These are phyloP conservation scores for Mucor irregularis DNA, from an alignment of 371 early-diverging fungal species.

Conservation along the genomic window DNA sequence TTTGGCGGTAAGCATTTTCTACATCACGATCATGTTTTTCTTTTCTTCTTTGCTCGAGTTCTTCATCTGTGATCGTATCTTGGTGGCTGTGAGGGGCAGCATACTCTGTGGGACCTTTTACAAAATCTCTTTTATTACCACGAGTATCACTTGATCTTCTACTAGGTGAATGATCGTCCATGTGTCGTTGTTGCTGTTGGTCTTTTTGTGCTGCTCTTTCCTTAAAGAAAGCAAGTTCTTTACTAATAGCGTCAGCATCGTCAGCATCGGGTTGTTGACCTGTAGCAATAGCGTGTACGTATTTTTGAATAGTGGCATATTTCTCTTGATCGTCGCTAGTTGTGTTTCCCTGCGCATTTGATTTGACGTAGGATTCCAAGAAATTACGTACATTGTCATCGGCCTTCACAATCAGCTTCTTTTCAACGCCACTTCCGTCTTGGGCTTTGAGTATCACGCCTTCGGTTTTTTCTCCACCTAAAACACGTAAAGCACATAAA, in stretches of 20 bases:
- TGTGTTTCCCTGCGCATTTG: conserved; percentile 35
- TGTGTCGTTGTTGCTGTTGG: conserved; percentile 42
- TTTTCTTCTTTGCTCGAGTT: conserved; percentile 62
- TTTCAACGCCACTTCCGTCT: conserved; percentile 59
- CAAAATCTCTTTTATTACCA: conserved; percentile 33
- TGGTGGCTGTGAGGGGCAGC: not conserved
- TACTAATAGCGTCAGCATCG: conserved; percentile 45
- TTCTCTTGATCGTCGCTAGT: conserved; percentile 12
- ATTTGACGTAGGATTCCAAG: conserved; percentile 59
- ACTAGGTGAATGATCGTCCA: conserved; percentile 15
- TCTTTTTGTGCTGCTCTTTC: conserved; percentile 66
- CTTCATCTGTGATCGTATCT: conserved; percentile 57
- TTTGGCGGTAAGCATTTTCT: conserved; percentile 66
- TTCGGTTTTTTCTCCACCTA: conserved; percentile 61
- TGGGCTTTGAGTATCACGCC: conserved; percentile 54
- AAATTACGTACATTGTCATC: conserved; percentile 71
- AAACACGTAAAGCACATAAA: conserved; percentile 66
- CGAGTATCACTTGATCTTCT: conserved; percentile 14
- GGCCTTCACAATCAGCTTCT: conserved; percentile 70
- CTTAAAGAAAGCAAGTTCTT: conserved; percentile 66
- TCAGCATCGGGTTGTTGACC: conserved; percentile 28
- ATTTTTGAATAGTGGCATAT: conserved; percentile 11
- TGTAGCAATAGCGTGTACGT: conserved; percentile 37
- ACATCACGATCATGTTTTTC: conserved; percentile 68
- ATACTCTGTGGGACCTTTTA: conserved; percentile 15